Evolutionary conservation across 768 basidiomycete genomes (phyloP).

Genomic region (Trametes gibbosa): DNA sequence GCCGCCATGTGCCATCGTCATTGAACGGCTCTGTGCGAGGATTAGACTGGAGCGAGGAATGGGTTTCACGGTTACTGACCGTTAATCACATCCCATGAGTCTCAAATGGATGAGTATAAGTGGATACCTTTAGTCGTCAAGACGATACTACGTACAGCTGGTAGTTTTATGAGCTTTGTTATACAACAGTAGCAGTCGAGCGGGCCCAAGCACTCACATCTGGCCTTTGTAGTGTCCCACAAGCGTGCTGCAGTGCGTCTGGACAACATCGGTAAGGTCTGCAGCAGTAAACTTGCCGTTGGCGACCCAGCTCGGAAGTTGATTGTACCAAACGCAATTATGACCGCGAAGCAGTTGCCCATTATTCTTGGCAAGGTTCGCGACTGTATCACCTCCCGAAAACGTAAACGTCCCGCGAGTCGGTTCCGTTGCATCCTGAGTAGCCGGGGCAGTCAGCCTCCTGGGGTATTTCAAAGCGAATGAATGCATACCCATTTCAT

Average conservation of each 20-base stretch:
- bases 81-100: slow-evolving; percentile 55
- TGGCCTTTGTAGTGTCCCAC: slow-evolving; percentile 54
- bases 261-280: slow-evolving; percentile 42
- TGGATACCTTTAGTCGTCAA: background rate
- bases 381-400: slow-evolving; percentile 43
- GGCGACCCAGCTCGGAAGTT: slow-evolving; percentile 51
- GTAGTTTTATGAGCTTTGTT: background rate
- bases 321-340: slow-evolving; percentile 48
- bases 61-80: slow-evolving; percentile 23
- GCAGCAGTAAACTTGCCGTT: slow-evolving; percentile 41
- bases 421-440: slow-evolving; percentile 52
- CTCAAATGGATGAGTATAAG: slow-evolving; percentile 21
- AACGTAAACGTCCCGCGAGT: slow-evolving; percentile 47
- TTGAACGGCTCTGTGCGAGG: slow-evolving; percentile 46
- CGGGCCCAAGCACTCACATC: slow-evolving; percentile 38
- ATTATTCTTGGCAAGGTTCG: slow-evolving; percentile 42
- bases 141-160: slow-evolving; percentile 18
- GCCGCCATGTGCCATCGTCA: slow-evolving; percentile 56
- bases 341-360: slow-evolving; percentile 48
- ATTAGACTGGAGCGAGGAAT: background rate
- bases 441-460: background rate
- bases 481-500: slow-evolving; percentile 41
- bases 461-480: background rate
- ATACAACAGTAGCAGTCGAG: background rate
- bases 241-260: slow-evolving; percentile 47